Base-by-base conservation (phyloP, 345 rosid genomes). In the Adansonia digitata region DNA sequence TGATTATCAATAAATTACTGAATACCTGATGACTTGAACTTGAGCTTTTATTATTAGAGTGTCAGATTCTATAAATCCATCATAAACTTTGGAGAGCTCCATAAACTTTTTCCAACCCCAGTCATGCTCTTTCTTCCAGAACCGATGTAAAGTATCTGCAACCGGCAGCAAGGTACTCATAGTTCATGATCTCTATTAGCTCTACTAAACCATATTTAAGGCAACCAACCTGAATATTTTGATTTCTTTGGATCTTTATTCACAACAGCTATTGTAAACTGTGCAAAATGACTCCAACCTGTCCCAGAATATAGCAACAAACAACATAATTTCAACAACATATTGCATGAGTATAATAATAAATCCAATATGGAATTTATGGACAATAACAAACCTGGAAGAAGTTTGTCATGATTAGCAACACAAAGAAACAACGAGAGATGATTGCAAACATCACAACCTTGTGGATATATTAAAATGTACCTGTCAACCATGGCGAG, bases 221-320 rank as follows among this genome's bases (percentile, higher is more conserved):
- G 69, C 67, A 77, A 76, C 87, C 77, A 67, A 94, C 99, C 98
- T 69, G 97, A 93, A 81, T 88, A 87, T 84, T 88, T 93, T 5
- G 98, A 94, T 80, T 94, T 94, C 83, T 88, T 91, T 20, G 93
- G 85, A 88, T 94, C 97, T 82, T 86, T 94, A 82, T 90, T 91
- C 74, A 87, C 87, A 70, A 93, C 94, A 86, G 96, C 96, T 67
- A 94, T 92, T 31, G 99, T 94, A 74, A 92, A 94, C 85, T 92
- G 98, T 66, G 94, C 99, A 85, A 91, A 90, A 86, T 92, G 97
- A 83, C 95, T 88, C 98, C 98, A 94, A 20, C 98, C 98, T 94
- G 83, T 42, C 70, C 63, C 84, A 77, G 14, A 74, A 52, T 26
- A 9, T 66, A 78, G 65, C 67, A 5, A 68, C 2, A 67, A 65